Base-by-base conservation (phyloP, 805 yeast genomes). In the Kodamaea nitidulidarum region DNA sequence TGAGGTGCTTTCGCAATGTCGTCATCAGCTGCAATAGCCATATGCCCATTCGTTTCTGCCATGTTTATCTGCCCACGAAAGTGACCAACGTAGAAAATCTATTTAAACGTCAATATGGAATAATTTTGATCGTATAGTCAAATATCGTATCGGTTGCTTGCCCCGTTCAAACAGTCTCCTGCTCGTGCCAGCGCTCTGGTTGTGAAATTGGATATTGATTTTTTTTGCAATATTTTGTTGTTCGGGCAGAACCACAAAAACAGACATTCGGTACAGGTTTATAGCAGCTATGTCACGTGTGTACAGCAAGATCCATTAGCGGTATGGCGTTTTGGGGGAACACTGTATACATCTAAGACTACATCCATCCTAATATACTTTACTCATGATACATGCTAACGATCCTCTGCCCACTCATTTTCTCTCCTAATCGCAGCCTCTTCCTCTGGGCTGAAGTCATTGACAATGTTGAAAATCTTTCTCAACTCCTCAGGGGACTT, bases 331-430 rank as follows among this genome's bases (percentile, higher is more conserved):
- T n/a, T n/a, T n/a, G n/a, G n/a, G n/a, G n/a, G n/a, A n/a, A n/a
- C n/a, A n/a, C n/a, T n/a, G n/a, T n/a, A n/a, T n/a, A n/a, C n/a
- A 20, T 20, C 22, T 20, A 20, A 20, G 22, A 20, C 22, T 20
- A 20, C 22, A 20, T 20, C 5, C 22, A 4, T 25, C 27, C 27
- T 25, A 4, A 4, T 25, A 9, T 25, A 7, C 6, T n/a, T 25
- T 25, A 25, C n/a, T 25, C 10, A 27, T 27, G 5, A 27, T 10
- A 14, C 5, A 2, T 10, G 4, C 36, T 56, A 82, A 59, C 91
- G 83, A 56, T 84, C 91, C 56, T 84, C 93, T 16, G 95, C 95
- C 95, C 95, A 85, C 61, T 85, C 95, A 54, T 85, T 85, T 60
- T 85, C 95, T 61, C 88, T 78, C 58, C 84, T 80, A 41, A 85